Evolutionary conservation across 495 filamentous ascomycete species (phyloP), one percentile per base, ranked within the genome.

Genomic region (Aspergillus sclerotiicarbonarius): DNA sequence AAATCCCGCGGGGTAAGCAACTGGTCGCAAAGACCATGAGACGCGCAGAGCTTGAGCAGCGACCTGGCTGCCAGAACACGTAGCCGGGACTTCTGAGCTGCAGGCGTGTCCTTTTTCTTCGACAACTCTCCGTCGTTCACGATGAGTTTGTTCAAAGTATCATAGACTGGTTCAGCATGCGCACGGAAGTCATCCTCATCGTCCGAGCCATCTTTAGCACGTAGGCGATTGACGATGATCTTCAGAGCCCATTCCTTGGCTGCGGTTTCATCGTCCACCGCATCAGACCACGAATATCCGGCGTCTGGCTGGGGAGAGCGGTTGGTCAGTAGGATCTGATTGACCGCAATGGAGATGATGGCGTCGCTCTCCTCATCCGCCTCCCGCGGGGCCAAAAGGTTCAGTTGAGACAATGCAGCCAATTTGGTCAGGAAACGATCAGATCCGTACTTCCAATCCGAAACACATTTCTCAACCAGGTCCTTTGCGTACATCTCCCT

Each of bases 231-330:
- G 25, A 96, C 90, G 18, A 97, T 82, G 32, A 90, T 87, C 64
- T 87, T 91, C 33, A 98, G 78, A n/a, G 93, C 90, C 80, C 92
- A 91, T 51, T 85, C 81, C 69, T 98, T 97, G 18, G 91, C 89
- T 37, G 86, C 80, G 15, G 87, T 85, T 61, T 98, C 91, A 16
- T 92, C 86, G 45, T 96, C 91, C 13, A 82, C 77, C 2, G 81
- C 77, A 53, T 92, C 86, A 47, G 67, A 87, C 85, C 95, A 96
- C 86, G 20, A 82, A 43, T 82, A 69, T 51, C 72, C 67, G 10
- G 71, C 45, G 15, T 76, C 61, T 15, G 80, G 74, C 9, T 80
- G 73, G 1, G 80, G 68, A 2, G 80, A 82, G 31, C 87, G 85
- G 32, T 87, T 83, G 52, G 88, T 77, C 19, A 90, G 79, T 1